A percentile compares a stretch with the other conserved stretches of the same genome.
Evolutionary conservation across 495 filamentous ascomycete species (phyloP).

Genomic region (Hypoxylon perforatum): DNA sequence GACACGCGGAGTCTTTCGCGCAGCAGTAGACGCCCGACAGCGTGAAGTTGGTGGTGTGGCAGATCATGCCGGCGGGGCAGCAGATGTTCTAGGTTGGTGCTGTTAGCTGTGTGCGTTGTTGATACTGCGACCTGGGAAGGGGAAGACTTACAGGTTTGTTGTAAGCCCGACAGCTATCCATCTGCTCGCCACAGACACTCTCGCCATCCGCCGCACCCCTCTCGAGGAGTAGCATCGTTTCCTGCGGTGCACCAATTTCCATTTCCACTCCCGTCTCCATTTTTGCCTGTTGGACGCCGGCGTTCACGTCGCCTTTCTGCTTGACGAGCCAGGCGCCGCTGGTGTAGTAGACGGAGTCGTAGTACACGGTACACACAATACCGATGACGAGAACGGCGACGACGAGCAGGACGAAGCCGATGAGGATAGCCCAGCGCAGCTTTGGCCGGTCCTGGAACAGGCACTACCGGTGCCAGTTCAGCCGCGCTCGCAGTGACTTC

Average conservation of each 20-base stretch:
- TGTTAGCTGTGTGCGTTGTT: conserved; percentile 7
- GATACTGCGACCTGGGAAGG: no score
- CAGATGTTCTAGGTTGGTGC: conserved; percentile 26
- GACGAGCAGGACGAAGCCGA: conserved; percentile 35
- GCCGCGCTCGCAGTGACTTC: conserved; percentile 9
- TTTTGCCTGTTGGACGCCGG: background rate
- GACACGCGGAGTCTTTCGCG: background rate
- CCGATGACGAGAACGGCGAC: conserved; percentile 31
- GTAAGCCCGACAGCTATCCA: conserved; percentile 32
- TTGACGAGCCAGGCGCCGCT: conserved; percentile 35
- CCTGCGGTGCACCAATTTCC: no score
- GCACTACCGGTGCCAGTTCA: conserved; percentile 36
- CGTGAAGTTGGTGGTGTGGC: conserved; percentile 28
- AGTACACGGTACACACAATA: conserved; percentile 40
- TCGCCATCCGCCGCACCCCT: background rate
- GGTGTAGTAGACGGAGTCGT: conserved; percentile 38
- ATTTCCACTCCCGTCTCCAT: no score
- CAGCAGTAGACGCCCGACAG: conserved; percentile 39
- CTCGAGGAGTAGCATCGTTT: no score
- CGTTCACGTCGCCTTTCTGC: conserved; percentile 6
- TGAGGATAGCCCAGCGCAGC: conserved; percentile 37
- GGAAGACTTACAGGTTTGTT: conserved; percentile 22
- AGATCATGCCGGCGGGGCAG: conserved; percentile 29
- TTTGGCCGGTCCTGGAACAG: conserved; percentile 38
- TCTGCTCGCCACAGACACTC: conserved; percentile 11